These are phyloP conservation scores for Xylaria bambusicola DNA, from an alignment of 495 filamentous ascomycete species.

Conservation along the genomic window DNA sequence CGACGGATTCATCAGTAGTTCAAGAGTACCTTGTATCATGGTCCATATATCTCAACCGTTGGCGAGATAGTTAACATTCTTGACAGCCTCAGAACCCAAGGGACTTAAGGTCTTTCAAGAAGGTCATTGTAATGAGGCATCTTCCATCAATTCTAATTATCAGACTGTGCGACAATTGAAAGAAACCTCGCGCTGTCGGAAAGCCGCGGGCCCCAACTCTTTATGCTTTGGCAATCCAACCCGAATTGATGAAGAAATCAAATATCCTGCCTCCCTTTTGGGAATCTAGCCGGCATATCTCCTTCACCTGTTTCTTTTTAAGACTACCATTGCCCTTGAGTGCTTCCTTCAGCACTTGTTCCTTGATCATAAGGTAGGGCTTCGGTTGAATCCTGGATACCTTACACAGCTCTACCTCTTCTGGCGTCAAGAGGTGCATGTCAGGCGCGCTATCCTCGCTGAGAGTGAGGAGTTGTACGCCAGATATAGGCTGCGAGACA, in stretches of 20 bases:
- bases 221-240: constrained; percentile 81
- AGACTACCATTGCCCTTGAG: constrained; percentile 81
- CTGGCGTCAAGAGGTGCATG: constrained; percentile 79
- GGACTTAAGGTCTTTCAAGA: no score
- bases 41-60: no score
- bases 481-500: constrained; percentile 48
- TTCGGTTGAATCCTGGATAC: constrained; percentile 83
- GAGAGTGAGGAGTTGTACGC: constrained; percentile 67
- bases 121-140: no score
- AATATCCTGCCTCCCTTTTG: constrained; percentile 69
- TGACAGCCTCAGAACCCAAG: no score
- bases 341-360: constrained; percentile 81
- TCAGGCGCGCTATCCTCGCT: constrained; percentile 78
- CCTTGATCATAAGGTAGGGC: constrained; percentile 92
- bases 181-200: no score
- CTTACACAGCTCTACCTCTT: constrained; percentile 84
- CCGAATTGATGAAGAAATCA: constrained; percentile 90
- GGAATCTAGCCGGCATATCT: constrained; percentile 54
- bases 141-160: no score
- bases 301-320: constrained; percentile 87
- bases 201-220: no score
- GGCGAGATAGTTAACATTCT: no score
- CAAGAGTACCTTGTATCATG: no score
- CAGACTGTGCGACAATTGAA: no score
- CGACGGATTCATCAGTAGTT: no score